These are phyloP conservation scores for Lupinus albus DNA, from an alignment of 306 rosid genomes.

Conservation along the genomic window DNA sequence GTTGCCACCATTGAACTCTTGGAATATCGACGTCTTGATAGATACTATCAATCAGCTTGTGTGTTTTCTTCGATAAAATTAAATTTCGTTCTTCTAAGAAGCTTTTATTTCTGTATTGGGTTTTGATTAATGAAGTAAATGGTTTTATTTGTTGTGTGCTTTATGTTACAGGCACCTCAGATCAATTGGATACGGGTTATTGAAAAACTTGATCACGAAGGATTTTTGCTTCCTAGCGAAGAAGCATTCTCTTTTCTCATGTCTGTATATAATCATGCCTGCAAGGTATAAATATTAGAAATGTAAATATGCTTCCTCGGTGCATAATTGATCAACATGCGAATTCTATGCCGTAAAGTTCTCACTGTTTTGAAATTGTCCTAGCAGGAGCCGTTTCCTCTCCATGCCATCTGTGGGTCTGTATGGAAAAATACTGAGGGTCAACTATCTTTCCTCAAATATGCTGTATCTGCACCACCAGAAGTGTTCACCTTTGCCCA, in stretches of 20 bases:
- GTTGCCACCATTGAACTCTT: conserved; percentile 68
- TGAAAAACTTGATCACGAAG: conserved; percentile 95
- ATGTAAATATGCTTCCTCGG: conserved; percentile 24
- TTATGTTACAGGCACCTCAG: conserved; percentile 74
- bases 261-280: conserved; percentile 72
- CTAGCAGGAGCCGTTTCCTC: conserved; percentile 91
- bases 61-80: conserved; percentile 38
- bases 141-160: conserved; percentile 22
- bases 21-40: conserved; percentile 93
- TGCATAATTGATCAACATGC: conserved; percentile 14
- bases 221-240: conserved; percentile 84
- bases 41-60: conserved; percentile 84
- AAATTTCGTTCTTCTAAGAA: neutral
- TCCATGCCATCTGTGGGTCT: conserved; percentile 86
- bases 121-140: conserved; percentile 23
- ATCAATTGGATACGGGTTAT: conserved; percentile 77
- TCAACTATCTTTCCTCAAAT: conserved; percentile 88
- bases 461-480: conserved; percentile 79
- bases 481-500: conserved; percentile 86
- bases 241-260: conserved; percentile 89
- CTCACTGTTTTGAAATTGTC: conserved; percentile 42
- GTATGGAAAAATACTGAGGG: conserved; percentile 97
- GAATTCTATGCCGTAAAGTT: conserved; percentile 17
- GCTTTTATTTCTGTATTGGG: conserved; percentile 18
- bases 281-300: conserved; percentile 63